Conservation (phyloP, 352 stramenopile genomes). For the Phytophthora tubulina region DNA sequence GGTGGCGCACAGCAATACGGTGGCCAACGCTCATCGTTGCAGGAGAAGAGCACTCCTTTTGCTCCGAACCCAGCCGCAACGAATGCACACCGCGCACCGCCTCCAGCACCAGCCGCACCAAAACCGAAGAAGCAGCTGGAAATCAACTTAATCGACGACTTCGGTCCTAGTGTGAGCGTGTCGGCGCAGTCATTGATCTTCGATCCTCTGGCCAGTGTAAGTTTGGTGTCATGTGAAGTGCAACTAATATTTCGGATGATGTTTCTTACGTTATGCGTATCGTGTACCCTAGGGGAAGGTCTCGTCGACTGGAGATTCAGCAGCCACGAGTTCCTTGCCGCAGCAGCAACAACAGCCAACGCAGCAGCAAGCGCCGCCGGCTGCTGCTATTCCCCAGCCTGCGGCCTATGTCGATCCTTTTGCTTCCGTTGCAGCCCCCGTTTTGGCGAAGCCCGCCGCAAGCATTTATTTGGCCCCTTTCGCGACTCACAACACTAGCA, state of each 20-base stretch:
- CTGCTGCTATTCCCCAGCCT: constrained; percentile 20
- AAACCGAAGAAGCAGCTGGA: constrained; percentile 61
- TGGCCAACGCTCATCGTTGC: constrained; percentile 41
- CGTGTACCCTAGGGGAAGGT: constrained; percentile 45
- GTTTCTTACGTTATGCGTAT: constrained; percentile 24
- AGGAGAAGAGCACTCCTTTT: constrained; percentile 35
- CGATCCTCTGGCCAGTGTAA: constrained; percentile 72
- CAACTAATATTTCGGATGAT: constrained; percentile 10
- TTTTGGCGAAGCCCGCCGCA: constrained; percentile 52
- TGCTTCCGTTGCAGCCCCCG: constrained; percentile 51
- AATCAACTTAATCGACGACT: constrained; percentile 86
- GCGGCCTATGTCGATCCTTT: constrained; percentile 72
- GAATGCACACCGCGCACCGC: constrained; percentile 22
- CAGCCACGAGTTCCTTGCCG: constrained; percentile 7
- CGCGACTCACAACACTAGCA: constrained; percentile 39
- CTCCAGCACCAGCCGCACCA: constrained; percentile 33
- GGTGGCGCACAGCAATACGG: constrained; percentile 24
- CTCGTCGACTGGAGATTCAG: constrained; percentile 18
- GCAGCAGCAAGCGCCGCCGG: constrained; percentile 23
- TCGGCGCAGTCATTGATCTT: constrained; percentile 79
- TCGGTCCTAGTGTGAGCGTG: constrained; percentile 65
- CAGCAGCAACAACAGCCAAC: constrained; percentile 32
- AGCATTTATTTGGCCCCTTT: constrained; percentile 70
- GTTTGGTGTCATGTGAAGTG: constrained; percentile 20
- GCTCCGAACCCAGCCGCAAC: constrained; percentile 7